phyloP scores from a whole-genome alignment of 305 asterid genomes.

The Lippia alba region DNA sequence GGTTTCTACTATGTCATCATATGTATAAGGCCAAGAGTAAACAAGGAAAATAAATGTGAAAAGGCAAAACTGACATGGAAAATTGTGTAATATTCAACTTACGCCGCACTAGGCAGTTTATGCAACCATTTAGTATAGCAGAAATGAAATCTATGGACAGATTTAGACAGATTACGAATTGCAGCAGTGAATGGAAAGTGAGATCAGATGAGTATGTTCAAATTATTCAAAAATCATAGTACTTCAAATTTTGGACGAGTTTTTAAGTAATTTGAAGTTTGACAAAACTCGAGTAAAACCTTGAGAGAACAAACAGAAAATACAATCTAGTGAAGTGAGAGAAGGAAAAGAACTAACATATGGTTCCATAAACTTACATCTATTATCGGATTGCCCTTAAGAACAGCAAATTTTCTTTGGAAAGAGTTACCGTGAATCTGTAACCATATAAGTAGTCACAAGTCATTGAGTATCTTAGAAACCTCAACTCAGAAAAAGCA shows the following conservation, averaged over 20 bases:
- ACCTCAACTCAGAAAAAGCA: constrained; percentile 1
- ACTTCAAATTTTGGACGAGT: background rate
- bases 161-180: no score
- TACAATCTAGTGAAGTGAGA: background rate
- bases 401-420: constrained; percentile 82
- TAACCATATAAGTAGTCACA: constrained; percentile 14
- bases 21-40: background rate
- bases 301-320: background rate
- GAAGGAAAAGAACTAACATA: constrained; percentile 12
- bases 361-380: constrained; percentile 62
- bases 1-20: constrained; percentile 62
- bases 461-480: constrained; percentile 34
- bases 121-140: background rate
- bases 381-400: constrained; percentile 60
- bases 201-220: background rate
- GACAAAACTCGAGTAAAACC: background rate
- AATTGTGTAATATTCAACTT: background rate
- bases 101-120: background rate
- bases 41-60: background rate
- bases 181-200: background rate
- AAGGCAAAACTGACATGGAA: background rate
- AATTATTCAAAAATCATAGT: background rate
- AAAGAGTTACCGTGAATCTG: constrained; percentile 98
- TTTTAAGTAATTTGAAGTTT: background rate
- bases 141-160: background rate